Evolutionary conservation across 1,139 yeast species (phyloP), one percentile per base, ranked within the genome.

Genomic region (Nakaseomyces uthaithaninus): DNA sequence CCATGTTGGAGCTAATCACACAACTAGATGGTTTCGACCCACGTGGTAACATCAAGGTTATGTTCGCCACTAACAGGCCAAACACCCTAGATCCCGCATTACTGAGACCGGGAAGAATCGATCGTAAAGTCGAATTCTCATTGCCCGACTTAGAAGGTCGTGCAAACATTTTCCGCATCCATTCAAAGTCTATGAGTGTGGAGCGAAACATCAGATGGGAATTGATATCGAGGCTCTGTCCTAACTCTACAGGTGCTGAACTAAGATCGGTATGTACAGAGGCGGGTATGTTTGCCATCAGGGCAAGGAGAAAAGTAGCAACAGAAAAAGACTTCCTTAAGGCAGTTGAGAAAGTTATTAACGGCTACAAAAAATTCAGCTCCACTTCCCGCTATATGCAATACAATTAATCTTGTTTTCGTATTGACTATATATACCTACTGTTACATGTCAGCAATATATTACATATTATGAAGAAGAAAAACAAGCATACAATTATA

Each of bases 161-260:
- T 54, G 96, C 98, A 38, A 89, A 89, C 60, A 91, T 91, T 57
- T 86, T 93, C 74, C 76, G 96, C 59, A 91, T 91, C 58, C 99
- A 91, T 64, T 82, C 97, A 28, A 91, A 89, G 67, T 79, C 95
- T 41, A 91, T 91, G 98, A 83, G 95, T 56, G 91, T 87, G 51
- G 98, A 91, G 64, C 80, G 95, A 60, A 94, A 86, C 55, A 91
- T 91, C 46, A 80, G 98, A 66, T 91, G 98, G 98, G 98, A 91
- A 65, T 75, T 91, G 59, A 91, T 91, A 57, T 87, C 97, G 17
- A 77, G 98, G 61, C 72, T 91, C 58, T 91, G 98, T 69, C 98
- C 98, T 48, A 91, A 91, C 64, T 84, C 95, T 14, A 91, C 98
- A 1, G 99, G 99, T 65, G 99, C 98, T 8, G 98, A 91, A 67